Percentiles rank a stretch among this genome's conserved stretches.
Evolutionary conservation across 2,329 filamentous ascomycete species (phyloP).

Genomic region (Monosporascus cannonballus): DNA sequence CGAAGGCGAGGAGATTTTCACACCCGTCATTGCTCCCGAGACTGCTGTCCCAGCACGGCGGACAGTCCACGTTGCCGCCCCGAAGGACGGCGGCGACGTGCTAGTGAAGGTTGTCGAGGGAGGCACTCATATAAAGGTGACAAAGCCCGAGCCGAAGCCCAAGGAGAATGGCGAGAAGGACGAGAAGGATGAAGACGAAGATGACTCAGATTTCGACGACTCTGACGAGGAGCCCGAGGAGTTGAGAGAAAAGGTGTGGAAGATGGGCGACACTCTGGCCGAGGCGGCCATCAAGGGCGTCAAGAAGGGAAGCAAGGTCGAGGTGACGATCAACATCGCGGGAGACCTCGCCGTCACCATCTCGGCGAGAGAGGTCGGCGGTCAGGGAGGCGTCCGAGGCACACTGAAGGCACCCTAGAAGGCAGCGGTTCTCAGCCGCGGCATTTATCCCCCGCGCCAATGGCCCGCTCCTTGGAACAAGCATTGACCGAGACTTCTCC

Average conservation of each 20-base stretch:
- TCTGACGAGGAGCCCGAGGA: constrained; percentile 77
- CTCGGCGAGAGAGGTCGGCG: constrained; percentile 78
- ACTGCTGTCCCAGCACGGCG: constrained; percentile 87
- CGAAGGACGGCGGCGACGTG: constrained; percentile 79
- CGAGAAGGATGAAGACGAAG: constrained; percentile 53
- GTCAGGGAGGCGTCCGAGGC: constrained; percentile 76
- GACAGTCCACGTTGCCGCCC: constrained; percentile 69
- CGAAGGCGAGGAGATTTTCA: constrained; percentile 62
- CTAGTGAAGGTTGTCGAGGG: constrained; percentile 86
- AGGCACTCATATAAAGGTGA: constrained; percentile 85
- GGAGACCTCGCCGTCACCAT: constrained; percentile 75
- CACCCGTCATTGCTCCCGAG: constrained; percentile 74
- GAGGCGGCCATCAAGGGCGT: constrained; percentile 79
- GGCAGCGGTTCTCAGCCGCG: neutral
- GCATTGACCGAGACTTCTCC: no score
- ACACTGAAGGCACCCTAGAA: constrained; percentile 30
- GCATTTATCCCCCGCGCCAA: no score
- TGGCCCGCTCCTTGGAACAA: no score
- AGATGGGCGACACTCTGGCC: constrained; percentile 73
- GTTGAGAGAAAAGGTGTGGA: constrained; percentile 85
- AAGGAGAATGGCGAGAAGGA: constrained; percentile 54
- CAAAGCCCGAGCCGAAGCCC: constrained; percentile 74
- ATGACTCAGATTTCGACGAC: constrained; percentile 60
- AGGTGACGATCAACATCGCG: constrained; percentile 85
- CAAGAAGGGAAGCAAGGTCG: constrained; percentile 85